A percentile compares a stretch with the other conserved stretches of the same genome.
Evolutionary conservation across 2,329 filamentous ascomycete genomes (phyloP).

Genomic region (Pestalotiopsis sp.): DNA sequence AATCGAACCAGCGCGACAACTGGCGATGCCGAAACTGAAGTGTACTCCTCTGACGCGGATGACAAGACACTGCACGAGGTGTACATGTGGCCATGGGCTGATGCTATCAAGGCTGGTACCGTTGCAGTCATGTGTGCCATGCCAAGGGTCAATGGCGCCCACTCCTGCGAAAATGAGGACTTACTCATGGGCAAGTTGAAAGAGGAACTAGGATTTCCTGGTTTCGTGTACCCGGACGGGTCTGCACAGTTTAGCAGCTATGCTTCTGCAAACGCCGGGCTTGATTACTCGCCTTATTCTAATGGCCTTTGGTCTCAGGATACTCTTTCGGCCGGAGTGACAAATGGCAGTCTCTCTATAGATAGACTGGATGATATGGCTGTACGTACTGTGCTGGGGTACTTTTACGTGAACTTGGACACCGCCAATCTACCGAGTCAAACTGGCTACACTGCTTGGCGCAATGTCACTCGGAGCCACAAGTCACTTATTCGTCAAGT

Average conservation of each 20-base stretch:
- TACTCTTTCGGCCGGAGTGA: constrained; percentile 9
- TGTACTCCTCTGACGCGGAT: not conserved
- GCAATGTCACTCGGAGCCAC: constrained; percentile 20
- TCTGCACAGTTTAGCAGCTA: not conserved
- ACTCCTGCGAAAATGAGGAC: not conserved
- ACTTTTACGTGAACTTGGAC: constrained; percentile 19
- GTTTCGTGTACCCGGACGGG: constrained; percentile 1
- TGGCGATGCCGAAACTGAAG: too few relatives aligned
- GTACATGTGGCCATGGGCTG: constrained; percentile 3
- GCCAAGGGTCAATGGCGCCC: not conserved
- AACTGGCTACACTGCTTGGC: constrained; percentile 6
- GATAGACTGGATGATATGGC: constrained; percentile 22
- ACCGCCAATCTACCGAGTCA: constrained; percentile 7
- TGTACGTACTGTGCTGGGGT: constrained; percentile 17
- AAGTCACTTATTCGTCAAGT: constrained; percentile 15
- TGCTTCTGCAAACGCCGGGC: constrained; percentile 5
- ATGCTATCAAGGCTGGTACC: not conserved
- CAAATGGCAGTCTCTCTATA: constrained; percentile 19
- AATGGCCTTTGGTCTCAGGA: not conserved
- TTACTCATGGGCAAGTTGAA: not conserved
- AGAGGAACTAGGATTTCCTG: not conserved
- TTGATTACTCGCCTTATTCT: constrained; percentile 2
- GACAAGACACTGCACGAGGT: constrained; percentile 1
- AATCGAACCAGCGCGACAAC: not conserved
- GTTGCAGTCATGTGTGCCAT: not conserved